Percentiles rank a stretch among this genome's conserved stretches.
Evolutionary conservation across 2,329 filamentous ascomycete genomes (phyloP).

Genomic region (Phoma sp.): DNA sequence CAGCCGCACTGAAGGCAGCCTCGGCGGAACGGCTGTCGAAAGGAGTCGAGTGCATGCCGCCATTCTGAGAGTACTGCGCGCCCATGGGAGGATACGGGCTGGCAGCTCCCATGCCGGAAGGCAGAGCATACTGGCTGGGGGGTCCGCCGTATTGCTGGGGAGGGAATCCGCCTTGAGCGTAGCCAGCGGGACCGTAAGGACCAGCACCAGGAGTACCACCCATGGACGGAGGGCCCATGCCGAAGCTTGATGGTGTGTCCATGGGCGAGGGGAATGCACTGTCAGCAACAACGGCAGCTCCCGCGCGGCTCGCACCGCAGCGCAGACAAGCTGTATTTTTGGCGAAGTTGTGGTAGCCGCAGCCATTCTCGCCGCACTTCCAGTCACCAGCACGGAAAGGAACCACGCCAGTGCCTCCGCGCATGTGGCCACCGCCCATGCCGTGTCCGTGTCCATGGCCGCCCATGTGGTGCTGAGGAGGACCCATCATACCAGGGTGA

Average conservation of each 20-base stretch:
- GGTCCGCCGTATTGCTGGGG: conserved; percentile 85
- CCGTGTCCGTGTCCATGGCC: conserved; percentile 59
- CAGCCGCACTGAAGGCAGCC: conserved; percentile 89
- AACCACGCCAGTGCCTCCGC: conserved; percentile 83
- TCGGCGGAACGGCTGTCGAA: conserved; percentile 95
- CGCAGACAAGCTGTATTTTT: conserved; percentile 99
- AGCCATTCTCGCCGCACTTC: conserved; percentile 98
- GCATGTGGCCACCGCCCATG: conserved; percentile 61
- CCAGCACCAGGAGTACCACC: conserved; percentile 73
- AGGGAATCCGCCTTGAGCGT: conserved; percentile 68
- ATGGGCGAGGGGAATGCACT: conserved; percentile 90
- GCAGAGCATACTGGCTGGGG: conserved; percentile 87
- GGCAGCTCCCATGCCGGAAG: conserved; percentile 82
- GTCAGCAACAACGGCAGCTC: conserved; percentile 92
- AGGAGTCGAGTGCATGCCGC: conserved; percentile 80
- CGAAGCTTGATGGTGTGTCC: conserved; percentile 82
- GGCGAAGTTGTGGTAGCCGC: conserved; percentile 98
- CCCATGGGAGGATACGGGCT: conserved; percentile 79
- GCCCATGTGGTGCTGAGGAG: conserved; percentile 73
- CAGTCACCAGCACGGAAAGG: conserved; percentile 98
- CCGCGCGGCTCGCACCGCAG: conserved; percentile 92
- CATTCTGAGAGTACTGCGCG: conserved; percentile 78
- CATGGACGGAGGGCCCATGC: conserved; percentile 89
- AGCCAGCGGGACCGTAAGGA: conserved; percentile 74
- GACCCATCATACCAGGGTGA: conserved; percentile 68